Percentiles rank a stretch among this genome's conserved stretches.
These are phyloP conservation scores for Fusarium compactum DNA, from an alignment of 2,329 filamentous ascomycete species.

Conservation along the genomic window DNA sequence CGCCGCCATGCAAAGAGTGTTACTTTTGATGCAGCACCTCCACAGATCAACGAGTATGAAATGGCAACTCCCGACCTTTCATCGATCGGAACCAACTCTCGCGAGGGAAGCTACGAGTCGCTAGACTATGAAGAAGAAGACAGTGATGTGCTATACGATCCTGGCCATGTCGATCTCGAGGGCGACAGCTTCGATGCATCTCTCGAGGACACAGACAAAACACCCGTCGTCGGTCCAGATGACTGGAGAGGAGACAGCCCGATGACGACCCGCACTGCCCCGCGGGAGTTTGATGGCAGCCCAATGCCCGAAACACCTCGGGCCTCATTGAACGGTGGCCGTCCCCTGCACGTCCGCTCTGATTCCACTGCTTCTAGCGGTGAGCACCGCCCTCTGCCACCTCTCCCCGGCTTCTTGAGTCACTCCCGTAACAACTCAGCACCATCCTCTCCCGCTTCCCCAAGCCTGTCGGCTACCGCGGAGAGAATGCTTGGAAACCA, in stretches of 20 bases:
- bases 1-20: constrained; percentile 94
- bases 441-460: constrained; percentile 67
- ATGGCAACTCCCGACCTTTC: constrained; percentile 98
- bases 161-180: constrained; percentile 56
- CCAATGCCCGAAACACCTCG: constrained; percentile 70
- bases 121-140: constrained; percentile 80
- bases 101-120: constrained; percentile 93
- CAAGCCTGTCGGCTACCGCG: constrained; percentile 75
- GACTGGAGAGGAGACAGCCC: constrained; percentile 87
- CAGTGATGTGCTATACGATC: constrained; percentile 70
- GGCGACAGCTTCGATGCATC: constrained; percentile 97
- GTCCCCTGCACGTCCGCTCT: constrained; percentile 70
- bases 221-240: constrained; percentile 95
- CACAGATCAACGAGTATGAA: constrained; percentile 97
- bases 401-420: constrained; percentile 74
- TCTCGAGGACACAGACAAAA: constrained; percentile 95
- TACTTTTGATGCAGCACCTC: constrained; percentile 93
- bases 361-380: constrained; percentile 83
- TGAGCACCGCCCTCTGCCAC: constrained; percentile 86
- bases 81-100: constrained; percentile 87
- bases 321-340: constrained; percentile 52
- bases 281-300: constrained; percentile 71
- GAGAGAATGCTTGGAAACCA: constrained; percentile 77
- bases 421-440: constrained; percentile 55
- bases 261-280: constrained; percentile 46